phyloP scores from a whole-genome alignment of 768 basidiomycete species.

The Leccinum ochraceum region DNA sequence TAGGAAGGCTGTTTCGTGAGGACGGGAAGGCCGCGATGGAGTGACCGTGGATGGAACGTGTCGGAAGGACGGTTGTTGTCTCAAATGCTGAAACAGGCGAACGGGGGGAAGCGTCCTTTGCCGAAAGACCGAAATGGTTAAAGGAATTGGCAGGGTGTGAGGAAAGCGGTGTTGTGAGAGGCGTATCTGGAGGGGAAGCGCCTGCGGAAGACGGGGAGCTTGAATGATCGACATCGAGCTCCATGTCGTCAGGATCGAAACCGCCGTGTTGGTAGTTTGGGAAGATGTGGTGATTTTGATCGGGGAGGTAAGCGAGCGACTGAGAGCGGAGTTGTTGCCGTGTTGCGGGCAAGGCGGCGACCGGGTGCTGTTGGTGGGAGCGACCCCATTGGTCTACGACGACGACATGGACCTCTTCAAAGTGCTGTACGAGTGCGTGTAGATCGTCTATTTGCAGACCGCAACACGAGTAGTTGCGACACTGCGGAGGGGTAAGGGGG shows the following conservation, averaged over 20 bases:
- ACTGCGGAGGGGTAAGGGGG: conserved; percentile 39
- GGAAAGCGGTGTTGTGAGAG: conserved; percentile 43
- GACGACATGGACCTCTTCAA: conserved; percentile 87
- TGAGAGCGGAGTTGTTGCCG: conserved; percentile 33
- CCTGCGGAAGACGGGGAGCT: conserved; percentile 50
- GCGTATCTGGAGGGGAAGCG: conserved; percentile 44
- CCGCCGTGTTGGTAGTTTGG: conserved; percentile 36
- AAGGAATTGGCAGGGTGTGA: conserved; percentile 35
- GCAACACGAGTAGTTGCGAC: conserved; percentile 90
- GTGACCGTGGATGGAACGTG: conserved; percentile 40
- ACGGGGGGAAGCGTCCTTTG: conserved; percentile 29
- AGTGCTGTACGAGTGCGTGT: conserved; percentile 87
- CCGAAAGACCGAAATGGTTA: conserved; percentile 33
- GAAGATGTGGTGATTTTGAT: conserved; percentile 28
- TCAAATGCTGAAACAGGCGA: conserved; percentile 51
- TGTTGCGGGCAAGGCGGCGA: conserved; percentile 36
- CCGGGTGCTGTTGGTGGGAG: conserved; percentile 33
- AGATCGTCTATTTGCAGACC: conserved; percentile 75
- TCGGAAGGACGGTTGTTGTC: conserved; percentile 54
- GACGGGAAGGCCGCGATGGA: conserved; percentile 37
- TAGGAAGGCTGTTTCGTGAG: conserved; percentile 29
- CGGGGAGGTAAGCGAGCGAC: conserved; percentile 32
- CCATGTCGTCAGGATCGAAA: conserved; percentile 83
- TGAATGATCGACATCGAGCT: conserved; percentile 65
- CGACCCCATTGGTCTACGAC: conserved; percentile 52